Evolutionary conservation across 257 asterid species (phyloP), one percentile per base, ranked within the genome.

Genomic region (Solanum rostratum): DNA sequence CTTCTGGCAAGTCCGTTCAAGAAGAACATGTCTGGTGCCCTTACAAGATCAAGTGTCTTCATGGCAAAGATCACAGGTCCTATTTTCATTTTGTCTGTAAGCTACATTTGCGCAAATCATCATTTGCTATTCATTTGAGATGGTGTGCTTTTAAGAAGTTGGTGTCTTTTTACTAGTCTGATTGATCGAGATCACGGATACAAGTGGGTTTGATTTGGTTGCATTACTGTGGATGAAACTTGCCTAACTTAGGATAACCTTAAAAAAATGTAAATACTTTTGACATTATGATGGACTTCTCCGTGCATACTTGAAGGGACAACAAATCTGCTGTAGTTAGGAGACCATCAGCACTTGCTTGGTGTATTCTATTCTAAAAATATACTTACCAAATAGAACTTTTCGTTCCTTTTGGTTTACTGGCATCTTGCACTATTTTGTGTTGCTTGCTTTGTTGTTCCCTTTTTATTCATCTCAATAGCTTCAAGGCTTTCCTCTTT

Each of bases 11-110:
- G 92, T 81, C 88, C 92, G 81, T 90, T 89, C 33, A 93, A 91
- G 92, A 95, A 91, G 90, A 39, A 69, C 39, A 90, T 94, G 59
- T 83, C 66, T 22, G 88, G 81, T 84, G 84, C 88, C 46, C 86
- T 95, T 79, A 87, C 76, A 71, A 90, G 90, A 52, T 96, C 99
- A 20, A 86, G 78, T 18, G 82, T 69, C 85, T 92, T 96, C 73
- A 88, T 87, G 93, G 46, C 83, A 46, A 92, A 89, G 89, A 88
- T 93, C 84, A 81, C 93, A 90, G 98, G 98, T 95, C 78, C 57
- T 76, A 22, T 20, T 63, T 65, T 88, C 65, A 82, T 29, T 63
- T 45, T 27, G 13, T 29, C 6, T 62, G 20, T 65, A n/a, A 81
- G 76, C 57, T 54, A 39, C 33, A 3, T 62, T 82, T 73, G 4